phyloP scores from a whole-genome alignment of 2,329 filamentous ascomycete genomes.

The Alternaria sp. region DNA sequence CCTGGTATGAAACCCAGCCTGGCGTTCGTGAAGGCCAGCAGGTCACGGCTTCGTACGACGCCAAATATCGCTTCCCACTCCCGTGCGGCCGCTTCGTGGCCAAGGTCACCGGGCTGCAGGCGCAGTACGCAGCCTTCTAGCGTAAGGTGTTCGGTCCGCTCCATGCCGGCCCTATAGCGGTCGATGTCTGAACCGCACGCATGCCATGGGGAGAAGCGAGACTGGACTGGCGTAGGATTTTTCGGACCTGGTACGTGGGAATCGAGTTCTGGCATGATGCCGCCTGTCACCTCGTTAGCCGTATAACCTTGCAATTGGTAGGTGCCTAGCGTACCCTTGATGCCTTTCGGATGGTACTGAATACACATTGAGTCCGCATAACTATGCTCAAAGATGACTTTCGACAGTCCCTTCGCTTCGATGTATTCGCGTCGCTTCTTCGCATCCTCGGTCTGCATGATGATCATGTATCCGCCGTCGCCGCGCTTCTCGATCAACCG shows the following conservation, averaged over 20 bases:
- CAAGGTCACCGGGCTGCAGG: slow-evolving; percentile 46
- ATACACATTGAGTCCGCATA: slow-evolving; percentile 44
- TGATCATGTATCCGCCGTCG: slow-evolving; percentile 57
- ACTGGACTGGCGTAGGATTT: slow-evolving; percentile 48
- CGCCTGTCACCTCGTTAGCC: slow-evolving; percentile 33
- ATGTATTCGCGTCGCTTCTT: slow-evolving; percentile 46
- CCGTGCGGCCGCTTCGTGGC: slow-evolving; percentile 45
- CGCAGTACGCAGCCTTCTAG: slow-evolving; percentile 47
- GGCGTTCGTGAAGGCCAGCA: slow-evolving; percentile 47
- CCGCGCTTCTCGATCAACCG: slow-evolving; percentile 51
- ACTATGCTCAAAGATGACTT: slow-evolving; percentile 49
- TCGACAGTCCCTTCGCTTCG: slow-evolving; percentile 42
- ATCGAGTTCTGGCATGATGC: slow-evolving; percentile 54
- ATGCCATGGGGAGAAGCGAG: slow-evolving; percentile 54
- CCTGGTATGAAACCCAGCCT: slow-evolving; percentile 48
- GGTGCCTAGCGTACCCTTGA: slow-evolving; percentile 36
- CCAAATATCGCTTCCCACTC: slow-evolving; percentile 53
- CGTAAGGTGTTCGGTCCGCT: slow-evolving; percentile 42
- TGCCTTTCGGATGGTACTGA: slow-evolving; percentile 55
- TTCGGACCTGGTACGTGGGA: slow-evolving; percentile 42
- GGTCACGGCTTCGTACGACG: slow-evolving; percentile 49
- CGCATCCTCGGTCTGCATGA: slow-evolving; percentile 56
- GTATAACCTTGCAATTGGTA: neutral
- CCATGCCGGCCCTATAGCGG: slow-evolving; percentile 48
- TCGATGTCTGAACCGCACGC: slow-evolving; percentile 49